Evolutionary conservation across 1,284 basidiomycete species (phyloP).

Genomic region (Cryptococcus hybrid): DNA sequence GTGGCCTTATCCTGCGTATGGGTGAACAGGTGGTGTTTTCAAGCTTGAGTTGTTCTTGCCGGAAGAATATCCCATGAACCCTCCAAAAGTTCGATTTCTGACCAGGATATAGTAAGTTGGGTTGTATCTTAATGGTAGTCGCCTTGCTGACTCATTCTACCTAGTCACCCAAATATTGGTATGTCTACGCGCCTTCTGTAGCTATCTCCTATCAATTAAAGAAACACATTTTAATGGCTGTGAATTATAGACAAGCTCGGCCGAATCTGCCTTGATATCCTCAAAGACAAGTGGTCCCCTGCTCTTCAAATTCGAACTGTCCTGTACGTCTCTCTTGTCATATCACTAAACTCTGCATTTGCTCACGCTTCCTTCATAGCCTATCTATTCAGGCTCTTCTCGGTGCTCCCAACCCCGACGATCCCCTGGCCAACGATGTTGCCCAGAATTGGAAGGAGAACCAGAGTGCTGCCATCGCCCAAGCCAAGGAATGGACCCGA

Average conservation of each 20-base stretch:
- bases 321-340: slow-evolving; percentile 50
- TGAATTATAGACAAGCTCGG: slow-evolving; percentile 81
- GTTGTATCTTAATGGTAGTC: background rate
- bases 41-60: slow-evolving; percentile 95
- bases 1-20: background rate
- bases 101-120: slow-evolving; percentile 83
- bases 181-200: slow-evolving; percentile 20
- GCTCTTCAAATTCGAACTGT: slow-evolving; percentile 98
- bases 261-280: slow-evolving; percentile 95
- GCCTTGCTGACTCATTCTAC: background rate
- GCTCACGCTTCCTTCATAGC: slow-evolving; percentile 8
- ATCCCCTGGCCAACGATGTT: slow-evolving; percentile 86
- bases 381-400: slow-evolving; percentile 95
- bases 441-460: slow-evolving; percentile 99
- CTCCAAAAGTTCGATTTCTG: slow-evolving; percentile 86
- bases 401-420: slow-evolving; percentile 95
- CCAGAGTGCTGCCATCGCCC: slow-evolving; percentile 84
- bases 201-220: no score
- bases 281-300: slow-evolving; percentile 99
- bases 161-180: slow-evolving; percentile 95
- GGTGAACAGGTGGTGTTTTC: slow-evolving; percentile 75
- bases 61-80: slow-evolving; percentile 93
- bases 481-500: slow-evolving; percentile 89
- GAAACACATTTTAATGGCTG: background rate
- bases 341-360: background rate